Evolutionary conservation across 2,329 filamentous ascomycete genomes (phyloP), one percentile per base, ranked within the genome.

Genomic region (Neopestalotiopsis sp.): DNA sequence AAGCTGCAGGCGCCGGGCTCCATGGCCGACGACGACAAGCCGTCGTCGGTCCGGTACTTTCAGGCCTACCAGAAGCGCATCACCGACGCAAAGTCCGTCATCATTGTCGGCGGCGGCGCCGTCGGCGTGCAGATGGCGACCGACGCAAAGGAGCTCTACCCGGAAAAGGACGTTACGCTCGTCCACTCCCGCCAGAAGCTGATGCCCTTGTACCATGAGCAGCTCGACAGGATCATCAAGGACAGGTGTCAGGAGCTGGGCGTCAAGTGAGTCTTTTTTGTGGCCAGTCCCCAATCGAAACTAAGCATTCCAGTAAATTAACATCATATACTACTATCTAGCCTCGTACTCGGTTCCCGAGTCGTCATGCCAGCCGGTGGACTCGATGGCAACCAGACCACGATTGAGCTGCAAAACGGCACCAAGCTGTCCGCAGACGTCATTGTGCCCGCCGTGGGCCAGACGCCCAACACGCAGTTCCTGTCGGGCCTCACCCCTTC

Each of bases 71-170:
- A 82, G 71, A 65, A 73, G 1, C 72, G 71, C 5, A 76, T 85
- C 58, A 71, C 68, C 56, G 58, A 70, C 2, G 76, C 79, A 5
- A 70, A 68, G 5, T 75, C 78, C 5, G 69, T 82, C 20, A 73
- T 77, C 30, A 73, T 82, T 5, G 68, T 83, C 4, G 85, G 85
- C 4, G 84, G 84, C 14, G 85, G 85, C 4, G 83, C 85, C 4
- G 85, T 86, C 0, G 85, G 85, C 1, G 82, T 87, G 14, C 82
- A 87, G 72, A 79, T 86, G 74, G 84, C 84, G 1, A 80, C 82
- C 9, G 85, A 88, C 72, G 79, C 84, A 42, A 86, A 85, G 72
- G 79, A 81, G 45, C 72, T 81, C 1, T 86, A 83, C 71, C 84
- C 84, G 0, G 78, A 81, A 2, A 87, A 87, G 67, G 74, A 78